A percentile compares a stretch with the other conserved stretches of the same genome.
These are phyloP conservation scores for Physocladia obscura DNA, from an alignment of 192 early-diverging fungal species.

Conservation along the genomic window DNA sequence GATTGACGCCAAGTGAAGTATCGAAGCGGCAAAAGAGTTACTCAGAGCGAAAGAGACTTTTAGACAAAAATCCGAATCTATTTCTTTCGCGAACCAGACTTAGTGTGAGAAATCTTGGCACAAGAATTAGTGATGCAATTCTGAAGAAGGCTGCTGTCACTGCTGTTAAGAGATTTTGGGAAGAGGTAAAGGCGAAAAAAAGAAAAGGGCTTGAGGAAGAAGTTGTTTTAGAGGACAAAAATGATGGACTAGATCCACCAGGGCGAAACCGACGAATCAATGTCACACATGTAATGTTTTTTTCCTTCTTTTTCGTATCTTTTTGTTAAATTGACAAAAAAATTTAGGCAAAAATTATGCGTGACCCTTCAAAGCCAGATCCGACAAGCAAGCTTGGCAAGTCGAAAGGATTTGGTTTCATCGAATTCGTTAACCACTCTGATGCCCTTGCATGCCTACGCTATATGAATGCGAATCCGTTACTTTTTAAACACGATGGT, in stretches of 20 bases:
- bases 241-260: constrained; percentile 51
- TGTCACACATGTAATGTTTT: constrained; percentile 52
- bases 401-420: constrained; percentile 88
- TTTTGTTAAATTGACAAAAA: not conserved
- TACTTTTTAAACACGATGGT: constrained; percentile 18
- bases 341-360: constrained; percentile 70
- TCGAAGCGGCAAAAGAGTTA: constrained; percentile 83
- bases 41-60: constrained; percentile 73
- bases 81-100: constrained; percentile 87
- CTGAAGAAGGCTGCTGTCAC: constrained; percentile 49
- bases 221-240: constrained; percentile 71
- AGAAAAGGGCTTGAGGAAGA: constrained; percentile 48
- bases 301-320: not conserved
- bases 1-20: constrained; percentile 71
- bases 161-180: constrained; percentile 52
- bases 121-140: constrained; percentile 68
- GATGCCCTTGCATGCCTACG: constrained; percentile 91
- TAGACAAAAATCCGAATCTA: constrained; percentile 84
- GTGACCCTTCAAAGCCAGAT: constrained; percentile 78
- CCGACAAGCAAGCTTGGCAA: constrained; percentile 61
- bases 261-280: constrained; percentile 34
- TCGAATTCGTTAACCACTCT: constrained; percentile 84
- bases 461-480: constrained; percentile 79
- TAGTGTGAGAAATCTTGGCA: constrained; percentile 81
- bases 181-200: constrained; percentile 40